phyloP scores from a whole-genome alignment of 2,329 filamentous ascomycete species.

The Alternaria hordeiaustralica region DNA sequence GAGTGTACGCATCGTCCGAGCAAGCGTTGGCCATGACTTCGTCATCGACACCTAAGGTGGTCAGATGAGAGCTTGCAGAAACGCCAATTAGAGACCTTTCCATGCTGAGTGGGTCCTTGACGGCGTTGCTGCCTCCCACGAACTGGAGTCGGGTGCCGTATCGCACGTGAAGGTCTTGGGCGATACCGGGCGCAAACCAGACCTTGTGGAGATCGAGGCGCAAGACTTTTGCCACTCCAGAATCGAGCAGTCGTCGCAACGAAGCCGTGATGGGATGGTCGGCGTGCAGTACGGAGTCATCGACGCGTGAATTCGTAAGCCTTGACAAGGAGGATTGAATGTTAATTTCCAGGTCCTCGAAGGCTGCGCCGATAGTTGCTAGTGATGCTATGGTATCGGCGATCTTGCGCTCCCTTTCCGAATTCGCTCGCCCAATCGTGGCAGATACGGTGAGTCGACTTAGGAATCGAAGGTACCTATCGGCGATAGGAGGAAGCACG shows the following conservation, averaged over 20 bases:
- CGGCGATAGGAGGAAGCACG: slow-evolving; percentile 24
- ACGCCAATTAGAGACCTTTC: slow-evolving; percentile 10
- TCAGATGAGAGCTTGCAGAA: slow-evolving; percentile 11
- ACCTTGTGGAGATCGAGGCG: slow-evolving; percentile 12
- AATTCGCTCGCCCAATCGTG: slow-evolving; percentile 1
- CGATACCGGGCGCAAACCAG: slow-evolving; percentile 23
- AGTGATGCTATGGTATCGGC: slow-evolving; percentile 18
- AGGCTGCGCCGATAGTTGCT: slow-evolving; percentile 14
- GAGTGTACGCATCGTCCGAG: background rate
- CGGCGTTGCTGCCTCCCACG: background rate
- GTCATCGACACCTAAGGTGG: slow-evolving; percentile 8
- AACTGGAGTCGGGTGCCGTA: slow-evolving; percentile 15
- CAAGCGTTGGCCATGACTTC: slow-evolving; percentile 5
- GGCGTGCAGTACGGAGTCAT: slow-evolving; percentile 23
- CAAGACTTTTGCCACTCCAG: slow-evolving; percentile 7
- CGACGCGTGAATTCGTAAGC: slow-evolving; percentile 20
- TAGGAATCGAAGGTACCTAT: slow-evolving; percentile 26
- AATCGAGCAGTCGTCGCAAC: slow-evolving; percentile 13
- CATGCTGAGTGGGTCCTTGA: background rate
- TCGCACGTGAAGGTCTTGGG: slow-evolving; percentile 4
- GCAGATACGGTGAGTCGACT: slow-evolving; percentile 15
- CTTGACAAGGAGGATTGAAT: slow-evolving; percentile 18
- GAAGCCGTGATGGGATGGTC: slow-evolving; percentile 22
- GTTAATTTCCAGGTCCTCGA: slow-evolving; percentile 15
- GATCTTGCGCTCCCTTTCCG: slow-evolving; percentile 5